A percentile compares a stretch with the other conserved stretches of the same genome.
Conservation (phyloP, 495 filamentous ascomycete genomes). For the Clavariopsis aquatica region DNA sequence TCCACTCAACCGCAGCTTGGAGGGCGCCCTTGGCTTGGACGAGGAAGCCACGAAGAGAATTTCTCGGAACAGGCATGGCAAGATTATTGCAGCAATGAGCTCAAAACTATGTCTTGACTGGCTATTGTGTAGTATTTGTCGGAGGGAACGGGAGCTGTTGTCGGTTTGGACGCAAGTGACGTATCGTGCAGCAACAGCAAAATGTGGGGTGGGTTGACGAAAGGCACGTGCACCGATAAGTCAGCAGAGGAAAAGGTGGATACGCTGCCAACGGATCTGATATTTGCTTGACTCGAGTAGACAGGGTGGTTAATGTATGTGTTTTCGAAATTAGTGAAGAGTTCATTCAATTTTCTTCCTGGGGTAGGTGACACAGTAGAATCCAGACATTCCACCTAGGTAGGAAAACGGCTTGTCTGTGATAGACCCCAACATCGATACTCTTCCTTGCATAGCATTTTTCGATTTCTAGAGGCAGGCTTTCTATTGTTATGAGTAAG, state of each 20-base stretch:
- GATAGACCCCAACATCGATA: neutral
- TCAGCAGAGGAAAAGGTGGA: neutral
- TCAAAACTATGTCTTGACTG: neutral
- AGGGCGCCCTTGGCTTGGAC: conserved; percentile 39
- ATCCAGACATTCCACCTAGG: no score
- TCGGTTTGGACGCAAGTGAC: conserved; percentile 1
- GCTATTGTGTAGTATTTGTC: conserved; percentile 5
- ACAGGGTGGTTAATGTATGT: neutral
- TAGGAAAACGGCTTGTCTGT: neutral
- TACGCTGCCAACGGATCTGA: neutral
- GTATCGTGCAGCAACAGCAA: neutral
- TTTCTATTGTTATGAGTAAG: no score
- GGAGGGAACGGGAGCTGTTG: neutral
- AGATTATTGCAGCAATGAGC: neutral
- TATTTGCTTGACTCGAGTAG: neutral
- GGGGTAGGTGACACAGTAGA: neutral
- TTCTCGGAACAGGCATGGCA: conserved; percentile 35
- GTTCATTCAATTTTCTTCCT: no score
- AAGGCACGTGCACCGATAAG: neutral
- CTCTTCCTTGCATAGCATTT: neutral
- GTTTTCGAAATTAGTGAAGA: no score
- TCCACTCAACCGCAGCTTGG: conserved; percentile 29
- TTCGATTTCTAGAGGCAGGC: no score
- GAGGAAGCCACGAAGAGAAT: conserved; percentile 42
- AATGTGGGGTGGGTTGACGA: neutral